Evolutionary conservation across 1,284 basidiomycete species (phyloP).

Genomic region (Laetiporus sulphureus): DNA sequence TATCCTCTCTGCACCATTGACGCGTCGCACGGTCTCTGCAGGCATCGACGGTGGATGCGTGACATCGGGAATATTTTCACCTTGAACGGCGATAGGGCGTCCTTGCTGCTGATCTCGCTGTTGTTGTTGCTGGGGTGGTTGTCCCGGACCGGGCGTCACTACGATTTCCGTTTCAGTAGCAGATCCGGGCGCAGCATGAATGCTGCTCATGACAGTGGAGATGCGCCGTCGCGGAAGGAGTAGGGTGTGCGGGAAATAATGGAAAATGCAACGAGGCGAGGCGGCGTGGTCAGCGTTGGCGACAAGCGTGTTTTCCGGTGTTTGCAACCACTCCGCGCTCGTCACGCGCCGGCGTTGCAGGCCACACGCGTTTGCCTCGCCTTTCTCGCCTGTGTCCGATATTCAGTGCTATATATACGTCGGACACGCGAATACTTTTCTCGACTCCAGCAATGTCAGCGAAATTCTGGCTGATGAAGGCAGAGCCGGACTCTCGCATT

Average conservation of each 20-base stretch:
- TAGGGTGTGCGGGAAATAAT: constrained; percentile 7
- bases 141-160: constrained; percentile 11
- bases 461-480: constrained; percentile 81
- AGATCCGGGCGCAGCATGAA: constrained; percentile 22
- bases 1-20: constrained; percentile 9
- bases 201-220: constrained; percentile 26
- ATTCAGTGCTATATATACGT: neutral
- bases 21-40: constrained; percentile 14
- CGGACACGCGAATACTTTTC: constrained; percentile 1
- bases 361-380: neutral
- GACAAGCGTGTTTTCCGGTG: constrained; percentile 26
- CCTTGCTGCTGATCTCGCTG: too few species aligned
- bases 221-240: constrained; percentile 11
- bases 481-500: constrained; percentile 82
- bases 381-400: neutral
- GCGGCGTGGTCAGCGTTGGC: constrained; percentile 17
- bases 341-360: constrained; percentile 9
- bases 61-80: constrained; percentile 13
- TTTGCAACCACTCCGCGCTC: constrained; percentile 21
- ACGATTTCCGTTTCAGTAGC: constrained; percentile 14
- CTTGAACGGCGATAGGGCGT: constrained; percentile 17
- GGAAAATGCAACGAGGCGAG: constrained; percentile 12
- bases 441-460: constrained; percentile 11
- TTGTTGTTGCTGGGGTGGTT: too few species aligned
- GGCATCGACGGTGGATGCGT: too few species aligned